Conservation (phyloP, 352 stramenopile genomes). For the Phytopythium mirpurense region DNA sequence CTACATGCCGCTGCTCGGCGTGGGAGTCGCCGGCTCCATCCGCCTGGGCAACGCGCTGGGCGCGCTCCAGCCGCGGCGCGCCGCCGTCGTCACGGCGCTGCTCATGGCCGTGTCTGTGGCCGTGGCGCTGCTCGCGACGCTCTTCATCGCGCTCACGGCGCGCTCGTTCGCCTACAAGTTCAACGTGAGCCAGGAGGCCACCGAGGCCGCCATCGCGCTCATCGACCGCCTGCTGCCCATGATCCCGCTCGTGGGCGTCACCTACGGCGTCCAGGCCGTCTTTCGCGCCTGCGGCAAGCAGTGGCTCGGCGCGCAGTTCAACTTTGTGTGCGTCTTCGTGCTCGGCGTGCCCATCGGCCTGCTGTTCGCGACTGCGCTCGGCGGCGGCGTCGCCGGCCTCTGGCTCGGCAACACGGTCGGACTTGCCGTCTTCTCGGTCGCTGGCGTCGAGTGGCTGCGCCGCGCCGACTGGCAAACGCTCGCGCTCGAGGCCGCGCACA, state of each 20-base stretch:
- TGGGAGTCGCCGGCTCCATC: conserved; percentile 25
- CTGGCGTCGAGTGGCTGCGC: conserved; percentile 16
- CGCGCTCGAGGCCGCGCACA: conserved; percentile 20
- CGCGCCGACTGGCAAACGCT: conserved; percentile 29
- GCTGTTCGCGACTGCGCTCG: conserved; percentile 14
- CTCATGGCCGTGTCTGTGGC: conserved; percentile 11
- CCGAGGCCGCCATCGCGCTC: conserved; percentile 10
- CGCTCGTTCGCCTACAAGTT: conserved; percentile 16
- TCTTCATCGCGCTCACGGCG: conserved; percentile 13
- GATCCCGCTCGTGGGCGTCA: conserved; percentile 21
- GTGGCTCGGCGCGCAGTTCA: conserved; percentile 27
- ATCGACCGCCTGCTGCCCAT: conserved; percentile 11
- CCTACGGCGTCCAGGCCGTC: conserved; percentile 17
- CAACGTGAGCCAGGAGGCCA: conserved; percentile 15
- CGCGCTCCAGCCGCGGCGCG: conserved; percentile 19
- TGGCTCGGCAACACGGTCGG: conserved; percentile 35
- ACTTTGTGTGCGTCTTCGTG: conserved; percentile 23
- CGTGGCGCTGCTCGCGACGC: conserved; percentile 14
- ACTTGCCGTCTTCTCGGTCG: conserved; percentile 19
- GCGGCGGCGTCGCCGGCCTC: conserved; percentile 20
- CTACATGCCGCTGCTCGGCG: conserved; percentile 23
- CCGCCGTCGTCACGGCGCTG: conserved; percentile 13
- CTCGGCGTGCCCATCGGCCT: conserved; percentile 26
- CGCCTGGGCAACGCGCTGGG: conserved; percentile 29
- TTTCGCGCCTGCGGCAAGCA: conserved; percentile 27